Base-by-base conservation (phyloP, 2,329 filamentous ascomycete genomes). In the Sarocladiaceae sp. region DNA sequence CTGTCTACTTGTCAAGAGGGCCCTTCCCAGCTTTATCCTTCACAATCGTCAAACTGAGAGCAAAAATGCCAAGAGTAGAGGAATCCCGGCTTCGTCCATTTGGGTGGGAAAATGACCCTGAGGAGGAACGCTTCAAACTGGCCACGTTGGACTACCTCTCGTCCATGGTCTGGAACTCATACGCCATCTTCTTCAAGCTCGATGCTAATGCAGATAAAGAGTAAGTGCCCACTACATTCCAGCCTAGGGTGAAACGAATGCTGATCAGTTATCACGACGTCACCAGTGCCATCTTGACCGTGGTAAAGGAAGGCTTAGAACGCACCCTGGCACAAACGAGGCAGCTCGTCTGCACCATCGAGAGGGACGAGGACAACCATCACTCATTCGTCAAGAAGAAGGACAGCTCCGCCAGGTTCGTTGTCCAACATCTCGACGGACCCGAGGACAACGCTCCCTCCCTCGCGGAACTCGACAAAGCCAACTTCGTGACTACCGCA, bases 341-440 rank as follows among this genome's bases (percentile, higher is more conserved):
- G 6, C 63, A 70, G 35, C 51, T 68, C 2, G 60, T 60, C 20
- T 63, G 66, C 3, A 61, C 56, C 2, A 67, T 72, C 43, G 66
- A 69, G 47, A 58, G 56, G 27, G 59, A 69, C 15, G 23, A 54
- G 2, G 48, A 53, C n/a, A 61, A 61, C 13, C 57, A 57, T n/a
- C 56, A 67, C 44, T 64, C 57, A 1, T 62, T 67, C 34, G 53
- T 61, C 19, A 67, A 60, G 49, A 60, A 44, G 35, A 58, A 53
- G 34, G 52, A 58, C 31, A 61, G 55, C 47, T 64, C 62, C 0
- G 58, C 64, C 6, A 49, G 52, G 3, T 60, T 68, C 31, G 44
- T 62, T 7, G 50, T 67, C 2, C 63, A 67, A 46, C 54, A 58
- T 44, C 61, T 69, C 9, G 65, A 69, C 45, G 41, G 48, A 2